These are phyloP conservation scores for Scedosporium dehoogii DNA, from an alignment of 2,329 filamentous ascomycete genomes.

Conservation along the genomic window DNA sequence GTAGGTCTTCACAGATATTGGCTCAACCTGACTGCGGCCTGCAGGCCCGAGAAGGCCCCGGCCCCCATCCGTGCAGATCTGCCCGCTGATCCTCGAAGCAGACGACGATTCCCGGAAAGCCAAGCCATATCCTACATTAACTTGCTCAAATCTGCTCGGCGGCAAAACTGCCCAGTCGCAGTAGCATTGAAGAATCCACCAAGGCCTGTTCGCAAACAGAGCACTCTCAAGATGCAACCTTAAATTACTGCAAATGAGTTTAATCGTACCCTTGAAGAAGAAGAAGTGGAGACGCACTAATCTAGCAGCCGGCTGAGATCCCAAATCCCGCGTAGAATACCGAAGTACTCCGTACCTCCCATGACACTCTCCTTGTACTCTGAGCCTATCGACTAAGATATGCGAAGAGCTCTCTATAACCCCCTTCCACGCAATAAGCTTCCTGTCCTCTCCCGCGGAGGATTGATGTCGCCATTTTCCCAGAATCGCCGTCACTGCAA, in stretches of 20 bases:
- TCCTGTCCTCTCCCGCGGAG: neutral
- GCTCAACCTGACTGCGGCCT: neutral
- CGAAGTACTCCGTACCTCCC: too few species aligned
- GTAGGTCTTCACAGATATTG: neutral
- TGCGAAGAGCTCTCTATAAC: neutral
- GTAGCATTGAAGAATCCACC: neutral
- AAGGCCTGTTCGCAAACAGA: neutral
- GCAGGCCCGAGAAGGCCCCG: neutral
- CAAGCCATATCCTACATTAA: neutral
- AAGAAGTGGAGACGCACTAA: neutral
- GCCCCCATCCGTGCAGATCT: neutral
- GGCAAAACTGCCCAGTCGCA: neutral
- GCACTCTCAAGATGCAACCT: neutral
- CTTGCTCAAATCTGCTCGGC: constrained; percentile 1
- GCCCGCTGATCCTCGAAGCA: neutral
- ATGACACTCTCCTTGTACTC: neutral
- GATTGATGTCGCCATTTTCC: neutral
- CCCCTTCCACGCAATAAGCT: neutral
- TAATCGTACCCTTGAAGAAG: neutral
- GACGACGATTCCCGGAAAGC: neutral
- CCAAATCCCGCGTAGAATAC: neutral
- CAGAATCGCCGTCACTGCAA: neutral
- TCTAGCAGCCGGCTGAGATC: neutral
- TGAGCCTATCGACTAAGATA: neutral
- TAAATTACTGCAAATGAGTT: neutral